A percentile compares a stretch with the other conserved stretches of the same genome.
phyloP scores from a whole-genome alignment of 495 filamentous ascomycete species.

The Pyrenula aspistea region DNA sequence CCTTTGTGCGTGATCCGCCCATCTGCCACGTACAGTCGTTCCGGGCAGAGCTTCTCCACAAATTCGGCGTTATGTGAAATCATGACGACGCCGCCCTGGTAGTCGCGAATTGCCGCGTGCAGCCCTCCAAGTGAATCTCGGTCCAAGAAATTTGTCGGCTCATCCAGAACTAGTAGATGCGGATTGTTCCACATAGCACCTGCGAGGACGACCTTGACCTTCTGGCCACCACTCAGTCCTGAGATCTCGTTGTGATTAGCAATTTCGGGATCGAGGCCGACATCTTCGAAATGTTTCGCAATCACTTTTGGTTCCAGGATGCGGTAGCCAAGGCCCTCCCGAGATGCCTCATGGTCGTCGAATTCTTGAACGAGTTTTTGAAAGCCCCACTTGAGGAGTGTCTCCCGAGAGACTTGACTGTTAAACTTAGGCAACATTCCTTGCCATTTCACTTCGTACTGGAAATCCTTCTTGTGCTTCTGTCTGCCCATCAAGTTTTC shows the following conservation, averaged over 20 bases:
- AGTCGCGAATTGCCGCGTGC: slow-evolving; percentile 92
- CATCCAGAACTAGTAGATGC: slow-evolving; percentile 92
- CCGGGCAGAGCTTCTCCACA: slow-evolving; percentile 82
- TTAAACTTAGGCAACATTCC: slow-evolving; percentile 84
- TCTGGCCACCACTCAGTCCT: slow-evolving; percentile 94
- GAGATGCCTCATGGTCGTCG: slow-evolving; percentile 93
- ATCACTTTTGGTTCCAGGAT: slow-evolving; percentile 85
- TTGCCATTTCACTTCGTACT: slow-evolving; percentile 97
- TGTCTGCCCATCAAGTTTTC: slow-evolving; percentile 90
- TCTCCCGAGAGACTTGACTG: slow-evolving; percentile 85
- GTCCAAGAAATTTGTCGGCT: slow-evolving; percentile 98
- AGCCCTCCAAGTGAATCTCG: slow-evolving; percentile 92
- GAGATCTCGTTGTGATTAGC: slow-evolving; percentile 98
- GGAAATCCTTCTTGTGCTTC: slow-evolving; percentile 98
- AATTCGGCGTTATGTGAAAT: slow-evolving; percentile 99
- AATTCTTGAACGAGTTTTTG: slow-evolving; percentile 93
- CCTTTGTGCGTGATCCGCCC: slow-evolving; percentile 79
- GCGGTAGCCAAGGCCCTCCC: slow-evolving; percentile 93
- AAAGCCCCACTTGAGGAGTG: slow-evolving; percentile 72
- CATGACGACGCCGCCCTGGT: slow-evolving; percentile 95
- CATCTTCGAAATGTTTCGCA: slow-evolving; percentile 93
- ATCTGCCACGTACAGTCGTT: slow-evolving; percentile 88
- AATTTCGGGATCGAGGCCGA: slow-evolving; percentile 93
- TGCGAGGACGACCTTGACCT: slow-evolving; percentile 98
- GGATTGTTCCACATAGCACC: slow-evolving; percentile 99